Evolutionary conservation across 495 filamentous ascomycete genomes (phyloP), one percentile per base, ranked within the genome.

Genomic region (Aspergillus nanangensis): DNA sequence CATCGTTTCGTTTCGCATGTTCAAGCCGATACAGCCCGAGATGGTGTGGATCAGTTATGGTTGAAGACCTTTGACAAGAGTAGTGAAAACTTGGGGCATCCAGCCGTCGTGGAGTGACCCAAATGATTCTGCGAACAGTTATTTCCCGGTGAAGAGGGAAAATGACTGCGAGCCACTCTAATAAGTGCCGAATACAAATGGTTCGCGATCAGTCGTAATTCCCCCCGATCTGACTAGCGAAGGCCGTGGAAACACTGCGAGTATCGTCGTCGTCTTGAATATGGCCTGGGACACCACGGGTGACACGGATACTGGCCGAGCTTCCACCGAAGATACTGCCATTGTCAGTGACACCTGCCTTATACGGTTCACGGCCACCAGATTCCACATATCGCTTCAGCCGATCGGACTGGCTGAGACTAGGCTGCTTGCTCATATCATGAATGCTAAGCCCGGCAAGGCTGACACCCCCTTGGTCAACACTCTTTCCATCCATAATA

Each of bases 241-340:
- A 97, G 5, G 90, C 90, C 22, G 92, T 96, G 51, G 88, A 95
- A 55, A 97, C 80, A 62, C 92, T 96, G 64, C 92, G 87, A 47
- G 91, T 87, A 61, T 97, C 93, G 49, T 99, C 93, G 52, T 97
- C 93, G 38, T 80, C 71, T 14, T 71, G 67, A 20, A 71, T 62
- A 23, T 75, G 67, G n/a, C 73, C 72, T 8, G 73, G 69, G 15
- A 57, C 54, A 23, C 74, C 76, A 44, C 74, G 74, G 32, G 71
- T 71, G 19, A 74, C 69, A 37, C 72, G 75, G 52, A 81, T 73
- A 50, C 78, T 73, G 41, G 82, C 71, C 34, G 81, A 86, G 49
- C 87, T 88, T 36, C 87, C 86, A 9, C 83, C 83, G 50, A 85
- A 90, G 35, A 89, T 84, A 58, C 86, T 91, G 44, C 77, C 71